Evolutionary conservation across 2,329 filamentous ascomycete genomes (phyloP).

Genomic region (Pyrenophora graminea): DNA sequence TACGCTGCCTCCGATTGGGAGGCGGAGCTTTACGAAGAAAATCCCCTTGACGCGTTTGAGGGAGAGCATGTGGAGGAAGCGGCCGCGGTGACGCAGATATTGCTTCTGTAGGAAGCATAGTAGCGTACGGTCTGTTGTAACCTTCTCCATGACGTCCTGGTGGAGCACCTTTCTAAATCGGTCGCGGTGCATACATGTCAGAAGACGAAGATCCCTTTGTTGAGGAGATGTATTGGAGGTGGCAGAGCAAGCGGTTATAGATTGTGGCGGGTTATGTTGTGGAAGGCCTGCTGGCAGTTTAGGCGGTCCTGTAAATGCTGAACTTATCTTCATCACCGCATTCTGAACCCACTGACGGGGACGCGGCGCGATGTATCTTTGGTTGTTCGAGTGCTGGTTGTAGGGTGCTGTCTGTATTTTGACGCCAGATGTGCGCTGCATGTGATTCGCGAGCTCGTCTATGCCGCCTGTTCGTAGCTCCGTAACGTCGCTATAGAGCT

Average conservation of each 20-base stretch:
- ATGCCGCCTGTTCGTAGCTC: conserved; percentile 19
- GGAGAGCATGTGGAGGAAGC: conserved; percentile 11
- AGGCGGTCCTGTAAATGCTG: neutral
- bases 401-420: conserved; percentile 4
- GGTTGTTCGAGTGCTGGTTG: neutral
- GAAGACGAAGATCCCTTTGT: conserved; percentile 19
- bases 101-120: conserved; percentile 23
- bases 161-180: conserved; percentile 15
- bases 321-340: neutral
- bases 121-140: conserved; percentile 24
- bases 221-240: neutral
- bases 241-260: neutral
- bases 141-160: conserved; percentile 23
- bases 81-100: conserved; percentile 14
- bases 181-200: conserved; percentile 26
- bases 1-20: conserved; percentile 25
- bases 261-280: conserved; percentile 10
- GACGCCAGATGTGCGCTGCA: conserved; percentile 11
- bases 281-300: conserved; percentile 5
- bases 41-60: conserved; percentile 26
- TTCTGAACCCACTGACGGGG: conserved; percentile 9
- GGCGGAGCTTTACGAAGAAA: conserved; percentile 26
- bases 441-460: conserved; percentile 5
- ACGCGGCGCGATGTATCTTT: conserved; percentile 8
- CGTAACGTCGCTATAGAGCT: conserved; percentile 17